A percentile compares a stretch with the other conserved stretches of the same genome.
Evolutionary conservation across 768 basidiomycete genomes (phyloP).

Genomic region (Mycena galopus): DNA sequence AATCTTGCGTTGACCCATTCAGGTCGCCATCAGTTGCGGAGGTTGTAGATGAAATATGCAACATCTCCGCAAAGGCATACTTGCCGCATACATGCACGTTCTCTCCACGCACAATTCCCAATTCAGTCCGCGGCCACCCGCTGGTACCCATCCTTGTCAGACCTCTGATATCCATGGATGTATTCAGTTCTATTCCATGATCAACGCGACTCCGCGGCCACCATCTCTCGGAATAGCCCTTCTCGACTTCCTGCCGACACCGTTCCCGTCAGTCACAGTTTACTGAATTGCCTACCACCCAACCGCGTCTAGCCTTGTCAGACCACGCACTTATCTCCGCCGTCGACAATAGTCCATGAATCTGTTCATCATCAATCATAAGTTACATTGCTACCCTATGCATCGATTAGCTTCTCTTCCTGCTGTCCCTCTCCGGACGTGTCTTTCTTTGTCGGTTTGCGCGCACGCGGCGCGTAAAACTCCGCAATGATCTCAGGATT

Average conservation of each 20-base stretch:
- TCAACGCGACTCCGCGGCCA: slow-evolving; percentile 25
- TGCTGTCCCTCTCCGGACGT: slow-evolving; percentile 63
- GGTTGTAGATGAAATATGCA: no score
- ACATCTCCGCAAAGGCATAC: slow-evolving; percentile 24
- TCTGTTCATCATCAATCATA: slow-evolving; percentile 33
- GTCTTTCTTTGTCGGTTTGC: slow-evolving; percentile 80
- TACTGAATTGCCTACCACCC: slow-evolving; percentile 16
- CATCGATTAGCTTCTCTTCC: slow-evolving; percentile 76
- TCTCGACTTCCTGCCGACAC: slow-evolving; percentile 22
- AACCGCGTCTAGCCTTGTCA: slow-evolving; percentile 30
- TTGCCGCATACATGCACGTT: slow-evolving; percentile 10
- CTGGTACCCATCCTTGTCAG: slow-evolving; percentile 20
- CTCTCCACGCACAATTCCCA: background rate
- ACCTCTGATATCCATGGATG: slow-evolving; percentile 15
- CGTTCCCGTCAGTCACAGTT: slow-evolving; percentile 20
- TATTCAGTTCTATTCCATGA: slow-evolving; percentile 16
- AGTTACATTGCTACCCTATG: slow-evolving; percentile 51
- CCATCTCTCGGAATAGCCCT: slow-evolving; percentile 14
- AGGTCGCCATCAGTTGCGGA: slow-evolving; percentile 16
- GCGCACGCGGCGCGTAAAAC: slow-evolving; percentile 74
- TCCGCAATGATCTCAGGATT: slow-evolving; percentile 96
- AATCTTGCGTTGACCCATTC: background rate
- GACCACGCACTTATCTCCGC: slow-evolving; percentile 26
- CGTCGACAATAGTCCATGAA: slow-evolving; percentile 1
- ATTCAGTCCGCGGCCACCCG: background rate